Conservation (phyloP, 768 basidiomycete species). For the Russula dissimulans region DNA sequence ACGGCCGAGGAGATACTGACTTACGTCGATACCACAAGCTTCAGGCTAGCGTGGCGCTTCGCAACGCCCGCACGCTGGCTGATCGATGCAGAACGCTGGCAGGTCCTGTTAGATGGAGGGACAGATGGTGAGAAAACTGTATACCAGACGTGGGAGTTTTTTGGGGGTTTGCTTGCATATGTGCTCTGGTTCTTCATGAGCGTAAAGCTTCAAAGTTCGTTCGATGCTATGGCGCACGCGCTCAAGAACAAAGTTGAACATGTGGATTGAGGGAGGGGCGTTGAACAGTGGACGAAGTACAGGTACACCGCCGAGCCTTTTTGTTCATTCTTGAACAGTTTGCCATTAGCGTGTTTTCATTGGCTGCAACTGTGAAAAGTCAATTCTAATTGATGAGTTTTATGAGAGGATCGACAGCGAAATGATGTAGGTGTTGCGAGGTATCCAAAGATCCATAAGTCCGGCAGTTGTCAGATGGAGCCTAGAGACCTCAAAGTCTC, state of each 20-base stretch:
- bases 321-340: no score
- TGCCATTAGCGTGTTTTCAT: no score
- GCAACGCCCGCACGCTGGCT: slow-evolving; percentile 6
- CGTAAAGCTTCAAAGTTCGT: slow-evolving; percentile 5
- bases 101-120: neutral
- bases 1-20: slow-evolving; percentile 3
- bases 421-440: no score
- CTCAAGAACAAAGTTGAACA: slow-evolving; percentile 7
- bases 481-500: no score
- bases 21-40: neutral
- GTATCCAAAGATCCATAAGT: no score
- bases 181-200: slow-evolving; percentile 2
- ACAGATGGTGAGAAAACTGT: neutral
- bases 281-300: neutral
- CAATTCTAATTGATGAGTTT: no score
- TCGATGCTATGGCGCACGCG: slow-evolving; percentile 4
- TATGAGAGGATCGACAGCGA: no score
- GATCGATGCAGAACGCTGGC: slow-evolving; percentile 10
- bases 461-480: no score
- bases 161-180: slow-evolving; percentile 3
- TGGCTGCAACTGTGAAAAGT: no score
- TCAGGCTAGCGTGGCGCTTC: slow-evolving; percentile 8
- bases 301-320: neutral
- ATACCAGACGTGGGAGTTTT: slow-evolving; percentile 10
- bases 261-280: neutral